Conservation (phyloP, 495 filamentous ascomycete species). For the Penicillium paxilli region DNA sequence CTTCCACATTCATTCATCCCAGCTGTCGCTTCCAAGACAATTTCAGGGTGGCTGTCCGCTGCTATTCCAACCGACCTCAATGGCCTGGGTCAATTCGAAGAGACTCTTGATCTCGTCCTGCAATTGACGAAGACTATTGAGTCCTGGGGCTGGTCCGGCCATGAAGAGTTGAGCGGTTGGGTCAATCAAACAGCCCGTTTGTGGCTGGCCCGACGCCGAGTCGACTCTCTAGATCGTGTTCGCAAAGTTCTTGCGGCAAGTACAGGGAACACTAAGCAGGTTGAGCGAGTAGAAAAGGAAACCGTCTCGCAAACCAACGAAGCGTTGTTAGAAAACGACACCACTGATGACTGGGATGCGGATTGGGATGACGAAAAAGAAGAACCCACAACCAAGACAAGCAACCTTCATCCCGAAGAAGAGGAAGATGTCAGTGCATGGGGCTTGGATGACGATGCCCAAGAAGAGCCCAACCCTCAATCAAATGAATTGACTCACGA, state of each 20-base stretch:
- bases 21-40: slow-evolving; percentile 61
- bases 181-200: slow-evolving; percentile 71
- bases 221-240: slow-evolving; percentile 71
- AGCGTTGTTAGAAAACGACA: slow-evolving; percentile 55
- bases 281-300: slow-evolving; percentile 84
- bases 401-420: slow-evolving; percentile 23
- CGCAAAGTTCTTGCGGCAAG: slow-evolving; percentile 66
- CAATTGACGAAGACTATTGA: slow-evolving; percentile 64
- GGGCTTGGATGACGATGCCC: slow-evolving; percentile 58
- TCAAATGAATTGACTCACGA: slow-evolving; percentile 15
- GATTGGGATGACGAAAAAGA: slow-evolving; percentile 69
- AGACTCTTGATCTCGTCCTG: slow-evolving; percentile 57
- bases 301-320: slow-evolving; percentile 69
- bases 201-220: slow-evolving; percentile 84
- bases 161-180: slow-evolving; percentile 75
- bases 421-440: slow-evolving; percentile 67
- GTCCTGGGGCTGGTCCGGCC: slow-evolving; percentile 63
- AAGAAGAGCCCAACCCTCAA: slow-evolving; percentile 25
- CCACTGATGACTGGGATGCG: slow-evolving; percentile 71
- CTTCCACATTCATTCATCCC: slow-evolving; percentile 70
- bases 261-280: slow-evolving; percentile 59
- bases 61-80: slow-evolving; percentile 71
- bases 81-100: slow-evolving; percentile 68
- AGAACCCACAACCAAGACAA: slow-evolving; percentile 27
- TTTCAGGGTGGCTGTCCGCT: slow-evolving; percentile 70